A percentile compares a stretch with the other conserved stretches of the same genome.
Conservation (phyloP, 371 early-diverging fungal species). For the Smittium culicis region DNA sequence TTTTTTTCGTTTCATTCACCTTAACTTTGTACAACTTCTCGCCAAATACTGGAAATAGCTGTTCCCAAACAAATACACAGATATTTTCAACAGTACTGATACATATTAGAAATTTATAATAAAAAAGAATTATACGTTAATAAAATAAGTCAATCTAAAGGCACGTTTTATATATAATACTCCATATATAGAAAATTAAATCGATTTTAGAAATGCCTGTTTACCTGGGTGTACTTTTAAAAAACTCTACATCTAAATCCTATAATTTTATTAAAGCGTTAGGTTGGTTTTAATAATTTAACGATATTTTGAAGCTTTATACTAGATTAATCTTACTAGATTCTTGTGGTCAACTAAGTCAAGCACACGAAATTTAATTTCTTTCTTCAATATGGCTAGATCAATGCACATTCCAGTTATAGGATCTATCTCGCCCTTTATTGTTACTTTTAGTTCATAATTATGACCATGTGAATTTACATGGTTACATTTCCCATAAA, state of each 20-base stretch:
- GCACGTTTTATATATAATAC: no score
- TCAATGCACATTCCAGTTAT: slow-evolving; percentile 80
- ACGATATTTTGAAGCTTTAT: no score
- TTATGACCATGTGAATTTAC: slow-evolving; percentile 80
- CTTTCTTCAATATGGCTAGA: slow-evolving; percentile 60
- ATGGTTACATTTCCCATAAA: slow-evolving; percentile 84
- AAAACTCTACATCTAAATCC: not conserved
- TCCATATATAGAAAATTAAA: no score
- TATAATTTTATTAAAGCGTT: no score
- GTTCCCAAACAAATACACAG: not conserved
- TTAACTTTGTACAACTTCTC: not conserved
- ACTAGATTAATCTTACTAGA: slow-evolving; percentile 1
- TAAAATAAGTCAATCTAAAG: not conserved
- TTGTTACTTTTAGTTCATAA: slow-evolving; percentile 63
- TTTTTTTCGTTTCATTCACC: not conserved
- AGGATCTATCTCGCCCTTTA: slow-evolving; percentile 55
- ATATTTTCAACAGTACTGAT: not conserved
- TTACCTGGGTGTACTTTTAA: not conserved
- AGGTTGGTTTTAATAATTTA: no score
- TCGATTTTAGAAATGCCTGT: not conserved
- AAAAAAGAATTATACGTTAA: no score
- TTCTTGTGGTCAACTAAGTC: slow-evolving; percentile 75
- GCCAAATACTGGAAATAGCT: not conserved
- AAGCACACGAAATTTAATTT: slow-evolving; percentile 47
- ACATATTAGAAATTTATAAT: no score